Percentiles rank a stretch among this genome's conserved stretches.
These are phyloP conservation scores for Podosphaera leucotricha DNA, from an alignment of 2,329 filamentous ascomycete species.

Conservation along the genomic window DNA sequence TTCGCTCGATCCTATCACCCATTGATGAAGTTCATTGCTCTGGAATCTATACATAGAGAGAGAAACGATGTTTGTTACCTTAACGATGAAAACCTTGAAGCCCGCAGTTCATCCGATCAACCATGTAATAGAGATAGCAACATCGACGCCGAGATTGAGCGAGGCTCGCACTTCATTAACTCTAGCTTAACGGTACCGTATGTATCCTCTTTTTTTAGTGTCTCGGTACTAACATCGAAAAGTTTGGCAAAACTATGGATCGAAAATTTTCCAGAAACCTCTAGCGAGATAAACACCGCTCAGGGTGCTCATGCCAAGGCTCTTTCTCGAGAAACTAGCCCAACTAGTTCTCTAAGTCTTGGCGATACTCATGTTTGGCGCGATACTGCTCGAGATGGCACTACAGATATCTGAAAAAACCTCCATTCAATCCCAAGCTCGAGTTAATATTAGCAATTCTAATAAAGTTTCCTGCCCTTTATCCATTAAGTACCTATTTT, in stretches of 20 bases:
- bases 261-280: conserved; percentile 5
- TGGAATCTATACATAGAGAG: conserved; percentile 55
- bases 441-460: no score
- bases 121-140: conserved; percentile 25
- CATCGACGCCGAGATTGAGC: conserved; percentile 48
- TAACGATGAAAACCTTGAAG: conserved; percentile 18
- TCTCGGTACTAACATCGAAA: conserved; percentile 4
- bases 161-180: conserved; percentile 48
- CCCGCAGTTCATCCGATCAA: conserved; percentile 9
- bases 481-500: no score
- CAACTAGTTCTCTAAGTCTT: conserved; percentile 22
- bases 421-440: neutral
- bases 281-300: neutral
- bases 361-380: conserved; percentile 29
- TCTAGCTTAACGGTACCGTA: conserved; percentile 47
- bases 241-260: conserved; percentile 53
- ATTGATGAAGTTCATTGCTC: conserved; percentile 74
- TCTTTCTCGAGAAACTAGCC: conserved; percentile 15
- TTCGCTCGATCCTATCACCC: conserved; percentile 66
- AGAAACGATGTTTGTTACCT: conserved; percentile 24
- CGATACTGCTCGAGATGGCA: conserved; percentile 11
- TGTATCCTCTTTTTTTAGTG: conserved; percentile 16
- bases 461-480: no score
- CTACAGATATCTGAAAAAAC: neutral
- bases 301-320: conserved; percentile 4